Evolutionary conservation across 371 early-diverging fungal species (phyloP), one percentile per base, ranked within the genome.

Genomic region (Parasitella parasitica): DNA sequence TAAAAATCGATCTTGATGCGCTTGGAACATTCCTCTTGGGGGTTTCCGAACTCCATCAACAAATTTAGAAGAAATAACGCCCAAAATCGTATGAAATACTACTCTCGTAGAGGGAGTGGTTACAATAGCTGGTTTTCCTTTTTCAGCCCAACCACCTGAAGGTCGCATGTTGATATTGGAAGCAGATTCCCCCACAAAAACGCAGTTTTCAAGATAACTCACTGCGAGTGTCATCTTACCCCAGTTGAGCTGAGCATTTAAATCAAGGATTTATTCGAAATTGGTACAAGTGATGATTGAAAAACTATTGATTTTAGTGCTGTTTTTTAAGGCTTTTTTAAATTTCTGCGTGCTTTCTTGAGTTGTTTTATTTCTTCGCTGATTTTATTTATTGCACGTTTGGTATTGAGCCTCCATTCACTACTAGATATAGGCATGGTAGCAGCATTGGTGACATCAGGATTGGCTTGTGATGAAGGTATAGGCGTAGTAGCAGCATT

Each of bases 151-250:
- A 32, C 51, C 57, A 39, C 57, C 57, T 49, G 58, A 34, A 38
- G 66, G 66, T 34, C 49, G 16, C 59, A 59, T 64, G 54, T 64
- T 58, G 55, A 59, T 64, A 36, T 66, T 56, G 61, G 57, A 67
- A 11, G 49, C 54, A 58, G 62, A 62, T 54, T 62, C 59, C 38
- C 59, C 54, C 12, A 61, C 50, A 61, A 66, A 55, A 56, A 63
- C 30, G 30, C 30, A 30, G 30, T 8, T 30, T 30, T 30, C 8
- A 30, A 30, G 30, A 30, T 30, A 30, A 30, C 30, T 30, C 30
- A 30, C 30, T 30, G 30, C 30, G 8, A n/a, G n/a, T 30, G 30
- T 30, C 8, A 30, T 30, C 30, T 30, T 30, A 30, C 8, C 30
- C 30, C 30, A 30, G 30, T 30, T 30, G 30, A 30, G n/a, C n/a